Evolutionary conservation across 192 early-diverging fungal species (phyloP), one percentile per base, ranked within the genome.

Genomic region (Gryganskiella cystojenkinii): DNA sequence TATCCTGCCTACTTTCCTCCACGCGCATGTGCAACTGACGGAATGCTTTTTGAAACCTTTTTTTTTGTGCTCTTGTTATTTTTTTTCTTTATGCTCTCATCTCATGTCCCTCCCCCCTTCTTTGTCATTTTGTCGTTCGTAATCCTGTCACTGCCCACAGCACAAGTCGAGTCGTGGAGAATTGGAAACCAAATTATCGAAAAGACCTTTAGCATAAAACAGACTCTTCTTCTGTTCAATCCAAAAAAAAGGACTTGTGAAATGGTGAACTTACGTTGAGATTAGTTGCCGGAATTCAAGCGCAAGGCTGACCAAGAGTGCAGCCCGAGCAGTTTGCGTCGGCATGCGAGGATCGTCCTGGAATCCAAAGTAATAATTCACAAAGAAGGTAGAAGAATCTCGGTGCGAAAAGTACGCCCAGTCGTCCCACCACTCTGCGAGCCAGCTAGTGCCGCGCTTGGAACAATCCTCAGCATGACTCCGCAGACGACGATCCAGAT

Each of bases 401-500:
- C 74, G 27, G 25, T 78, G 74, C 9, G 66, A 17, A 27, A 78
- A 78, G 50, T 78, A 78, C 7, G 74, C 74, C 66, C 67, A 78
- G 27, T 78, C 74, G 33, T 78, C 74, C 74, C 74, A 78, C 74
- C 74, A 78, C 15, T 78, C 74, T 22, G 74, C 74, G 19, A 78
- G 50, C 74, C 74, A 78, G 43, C 74, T 78, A 62, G 49, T 66
- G 52, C 80, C 83, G 42, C 81, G 68, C 37, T 53, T 35, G 51
- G 84, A 73, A 7, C 87, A 85, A 1, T 47, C 76, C 28, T 86
- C 83, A n/a, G 86, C 79, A 30, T 54, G 58, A 19, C 37, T 50
- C 3, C 71, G 69, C 2, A 81, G 80, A 10, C 82, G 83, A n/a
- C 73, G 52, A 45, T 65, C 63, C 15, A 65, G 42, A 42, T 65